Evolutionary conservation across 2,329 filamentous ascomycete species (phyloP), one percentile per base, ranked within the genome.

Genomic region (Microdochium bolleyi): DNA sequence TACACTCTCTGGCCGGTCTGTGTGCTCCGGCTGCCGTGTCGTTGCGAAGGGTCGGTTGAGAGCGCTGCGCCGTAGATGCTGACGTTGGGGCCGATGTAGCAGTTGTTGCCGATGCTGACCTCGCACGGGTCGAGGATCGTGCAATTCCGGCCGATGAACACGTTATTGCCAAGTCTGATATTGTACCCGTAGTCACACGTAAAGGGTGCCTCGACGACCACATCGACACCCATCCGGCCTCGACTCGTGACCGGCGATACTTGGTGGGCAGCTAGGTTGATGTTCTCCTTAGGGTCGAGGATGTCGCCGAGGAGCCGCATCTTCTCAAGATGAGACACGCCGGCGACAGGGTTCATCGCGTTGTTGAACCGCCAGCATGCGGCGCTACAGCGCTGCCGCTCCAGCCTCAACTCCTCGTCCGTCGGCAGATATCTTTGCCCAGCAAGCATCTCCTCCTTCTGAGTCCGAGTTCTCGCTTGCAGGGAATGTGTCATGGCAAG

Each of bases 131-230:
- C 94, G 53, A 92, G 83, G 63, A 97, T 86, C 24, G 84, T 85
- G 68, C 92, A 96, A 62, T 89, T 88, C 52, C 88, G 81, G 19
- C 87, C 89, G 59, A 99, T 88, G 52, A 85, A 81, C 2, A 95
- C 89, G 57, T 94, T 85, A 60, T 92, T 86, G 13, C 89, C 92
- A 59, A 99, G 88, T 49, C 81, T 80, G 61, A 97, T 87, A 67
- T 99, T 97, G 72, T 96, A 97, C 1, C 94, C 94, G 63, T 96
- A 96, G 63, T 96, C 91, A 66, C 92, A 96, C 49, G 79, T 85
- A 67, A 99, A 97, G 0, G 92, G 92, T 2, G 88, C 84, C 62
- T 96, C 90, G 24, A 99, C 87, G 44, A 85, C 77, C 4, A 89
- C 86, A 52, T 86, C 83, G 16, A 84, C 80, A n/a, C 89, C 89